Conservation (phyloP, 2,329 filamentous ascomycete genomes). For the Colletotrichum scovillei region DNA sequence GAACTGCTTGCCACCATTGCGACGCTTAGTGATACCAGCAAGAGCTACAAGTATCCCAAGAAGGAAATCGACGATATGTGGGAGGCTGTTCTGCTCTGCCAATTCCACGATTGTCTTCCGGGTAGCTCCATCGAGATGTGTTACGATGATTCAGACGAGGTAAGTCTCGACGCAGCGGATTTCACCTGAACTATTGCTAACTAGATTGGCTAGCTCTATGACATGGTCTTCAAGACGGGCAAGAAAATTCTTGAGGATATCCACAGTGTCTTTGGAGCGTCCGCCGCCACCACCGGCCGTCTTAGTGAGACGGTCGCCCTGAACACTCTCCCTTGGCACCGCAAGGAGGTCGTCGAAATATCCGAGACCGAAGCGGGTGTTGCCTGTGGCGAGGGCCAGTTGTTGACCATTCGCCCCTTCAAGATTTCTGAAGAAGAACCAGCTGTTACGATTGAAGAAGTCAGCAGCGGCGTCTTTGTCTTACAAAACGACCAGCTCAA, state of each 20-base stretch:
- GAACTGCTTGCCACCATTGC: slow-evolving; percentile 90
- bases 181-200: slow-evolving; percentile 39
- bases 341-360: slow-evolving; percentile 78
- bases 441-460: slow-evolving; percentile 64
- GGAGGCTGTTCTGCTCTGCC: slow-evolving; percentile 90
- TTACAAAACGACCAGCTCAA: slow-evolving; percentile 82
- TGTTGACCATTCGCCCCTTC: slow-evolving; percentile 63
- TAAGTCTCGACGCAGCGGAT: slow-evolving; percentile 44
- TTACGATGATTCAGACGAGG: slow-evolving; percentile 92
- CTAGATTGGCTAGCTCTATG: slow-evolving; percentile 71
- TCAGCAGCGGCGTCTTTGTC: slow-evolving; percentile 74
- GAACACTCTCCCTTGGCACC: slow-evolving; percentile 90
- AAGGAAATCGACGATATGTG: slow-evolving; percentile 95
- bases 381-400: slow-evolving; percentile 66
- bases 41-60: slow-evolving; percentile 89
- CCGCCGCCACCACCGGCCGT: slow-evolving; percentile 52
- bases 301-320: slow-evolving; percentile 70
- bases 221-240: slow-evolving; percentile 82
- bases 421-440: slow-evolving; percentile 56
- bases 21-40: slow-evolving; percentile 72
- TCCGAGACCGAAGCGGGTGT: slow-evolving; percentile 64
- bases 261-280: slow-evolving; percentile 73
- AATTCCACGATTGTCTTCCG: slow-evolving; percentile 97
- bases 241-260: slow-evolving; percentile 78
- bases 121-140: slow-evolving; percentile 98